Base-by-base conservation (phyloP, 331 rosid species). In the Ulmus americana region DNA sequence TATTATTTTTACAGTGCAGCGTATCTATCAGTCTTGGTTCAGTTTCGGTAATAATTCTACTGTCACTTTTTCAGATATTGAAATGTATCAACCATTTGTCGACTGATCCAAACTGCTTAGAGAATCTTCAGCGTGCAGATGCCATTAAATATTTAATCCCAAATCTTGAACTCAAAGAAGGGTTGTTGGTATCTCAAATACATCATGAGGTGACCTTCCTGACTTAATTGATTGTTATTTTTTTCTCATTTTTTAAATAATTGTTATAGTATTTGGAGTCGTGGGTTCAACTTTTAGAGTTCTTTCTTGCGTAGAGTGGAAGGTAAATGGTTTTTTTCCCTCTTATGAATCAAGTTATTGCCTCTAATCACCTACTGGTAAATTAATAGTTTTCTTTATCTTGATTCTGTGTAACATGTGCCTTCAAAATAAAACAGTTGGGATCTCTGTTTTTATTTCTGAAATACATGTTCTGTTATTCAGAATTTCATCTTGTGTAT, bases 31-130 rank as follows among this genome's bases (percentile, higher is more conserved):
- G 11, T 61, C 6, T 47, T 59, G 69, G 73, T 68, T 70, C 68
- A 45, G 50, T 63, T 59, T 14, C 67, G 41, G 50, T 54, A 68
- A 45, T 64, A 13, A 47, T 59, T 47, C 50, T 74, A 51, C 18
- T n/a, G n/a, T 61, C 39, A 67, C 60, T 79, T 42, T 51, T 47
- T 54, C 77, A 94, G 99, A 85, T 94, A 77, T 71, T 94, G 80
- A 94, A 81, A 83, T 94, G 97, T 65, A 79, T 90, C 72, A 90
- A 94, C 81, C 80, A 94, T 79, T 79, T 94, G 69, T 94, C 97
- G 63, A 94, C 96, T 58, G 99, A 94, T 90, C 99, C 99, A 68
- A 87, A 94, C 82, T 94, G 99, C 91, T 78, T 94, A 71, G 99
- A 94, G 78, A 90, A 85, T 80, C 99, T 94, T 78, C 99, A 94